A percentile compares a stretch with the other conserved stretches of the same genome.
These are phyloP conservation scores for Pseudophaeomoniella oleicola DNA, from an alignment of 2,329 filamentous ascomycete genomes.

Conservation along the genomic window DNA sequence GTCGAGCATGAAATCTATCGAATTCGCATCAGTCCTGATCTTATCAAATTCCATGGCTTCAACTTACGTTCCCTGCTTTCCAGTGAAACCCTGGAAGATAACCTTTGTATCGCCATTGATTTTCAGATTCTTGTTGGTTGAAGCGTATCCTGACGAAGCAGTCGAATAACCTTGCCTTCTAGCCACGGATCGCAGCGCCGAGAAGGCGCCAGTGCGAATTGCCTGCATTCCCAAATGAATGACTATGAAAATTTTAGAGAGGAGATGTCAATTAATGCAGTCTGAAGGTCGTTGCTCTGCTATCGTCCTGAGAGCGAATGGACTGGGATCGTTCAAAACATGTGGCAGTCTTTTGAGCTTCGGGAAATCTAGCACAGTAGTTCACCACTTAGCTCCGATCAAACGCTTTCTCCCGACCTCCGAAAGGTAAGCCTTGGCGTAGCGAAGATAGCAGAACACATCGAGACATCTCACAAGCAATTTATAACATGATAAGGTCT, in stretches of 20 bases:
- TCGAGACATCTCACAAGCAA: too few relatives aligned
- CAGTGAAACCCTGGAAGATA: constrained; percentile 92
- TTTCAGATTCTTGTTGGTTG: constrained; percentile 72
- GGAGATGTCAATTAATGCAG: neutral
- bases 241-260: neutral
- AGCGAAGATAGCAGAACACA: too few relatives aligned
- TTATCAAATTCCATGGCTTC: too few relatives aligned
- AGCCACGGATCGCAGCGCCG: constrained; percentile 52
- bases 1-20: constrained; percentile 81
- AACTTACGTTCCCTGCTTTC: constrained; percentile 35
- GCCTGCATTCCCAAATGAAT: constrained; percentile 54
- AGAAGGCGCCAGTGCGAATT: constrained; percentile 58
- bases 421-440: too few relatives aligned
- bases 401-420: too few relatives aligned
- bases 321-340: constrained; percentile 3
- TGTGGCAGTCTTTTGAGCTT: constrained; percentile 1
- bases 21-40: constrained; percentile 5
- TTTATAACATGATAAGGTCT: too few relatives aligned
- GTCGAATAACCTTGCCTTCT: constrained; percentile 65
- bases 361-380: constrained; percentile 1
- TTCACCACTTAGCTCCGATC: too few relatives aligned
- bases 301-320: too few relatives aligned
- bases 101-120: constrained; percentile 91
- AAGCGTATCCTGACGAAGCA: constrained; percentile 51
- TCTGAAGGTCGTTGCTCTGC: too few relatives aligned